phyloP scores from a whole-genome alignment of 139 green algal genomes.

The Limnomonas spitsbergensis region DNA sequence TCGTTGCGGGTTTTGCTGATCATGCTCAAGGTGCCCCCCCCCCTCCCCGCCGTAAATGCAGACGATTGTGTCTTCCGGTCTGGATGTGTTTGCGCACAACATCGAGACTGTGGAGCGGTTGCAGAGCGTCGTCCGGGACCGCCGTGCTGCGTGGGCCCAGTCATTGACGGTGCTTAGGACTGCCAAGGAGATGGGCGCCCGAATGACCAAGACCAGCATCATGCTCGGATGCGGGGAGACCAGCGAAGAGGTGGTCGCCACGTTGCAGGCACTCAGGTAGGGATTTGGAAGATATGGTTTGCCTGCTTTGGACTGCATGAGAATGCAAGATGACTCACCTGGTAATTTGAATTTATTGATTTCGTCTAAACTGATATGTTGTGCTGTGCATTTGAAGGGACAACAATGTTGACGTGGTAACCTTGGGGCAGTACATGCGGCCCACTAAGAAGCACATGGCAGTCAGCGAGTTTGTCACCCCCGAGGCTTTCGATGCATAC shows the following conservation, averaged over 20 bases:
- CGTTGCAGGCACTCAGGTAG: conserved; percentile 27
- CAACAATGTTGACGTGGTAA: conserved; percentile 91
- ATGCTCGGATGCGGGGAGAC: conserved; percentile 97
- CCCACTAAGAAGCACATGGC: conserved; percentile 96
- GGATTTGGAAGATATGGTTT: too few species aligned
- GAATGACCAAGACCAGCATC: conserved; percentile 93
- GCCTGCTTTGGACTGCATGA: not conserved
- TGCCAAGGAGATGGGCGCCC: conserved; percentile 74
- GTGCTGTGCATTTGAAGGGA: conserved; percentile 25
- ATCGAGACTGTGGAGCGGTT: conserved; percentile 92
- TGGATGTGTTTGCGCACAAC: conserved; percentile 99
- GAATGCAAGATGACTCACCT: too few species aligned
- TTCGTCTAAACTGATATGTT: not conserved
- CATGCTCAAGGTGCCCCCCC: too few species aligned
- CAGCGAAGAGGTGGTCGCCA: conserved; percentile 66
- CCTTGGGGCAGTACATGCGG: conserved; percentile 98
- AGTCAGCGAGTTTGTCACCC: conserved; percentile 96
- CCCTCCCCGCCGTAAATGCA: too few species aligned
- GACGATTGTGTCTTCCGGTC: conserved; percentile 68
- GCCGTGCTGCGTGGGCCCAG: conserved; percentile 88
- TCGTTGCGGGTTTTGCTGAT: too few species aligned
- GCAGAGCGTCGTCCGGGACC: conserved; percentile 75
- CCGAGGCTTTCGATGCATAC: conserved; percentile 89
- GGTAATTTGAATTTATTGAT: too few species aligned
- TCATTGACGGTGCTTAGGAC: conserved; percentile 72